These are phyloP conservation scores for Penicillium janthinellum DNA, from an alignment of 2,329 filamentous ascomycete species.

Conservation along the genomic window DNA sequence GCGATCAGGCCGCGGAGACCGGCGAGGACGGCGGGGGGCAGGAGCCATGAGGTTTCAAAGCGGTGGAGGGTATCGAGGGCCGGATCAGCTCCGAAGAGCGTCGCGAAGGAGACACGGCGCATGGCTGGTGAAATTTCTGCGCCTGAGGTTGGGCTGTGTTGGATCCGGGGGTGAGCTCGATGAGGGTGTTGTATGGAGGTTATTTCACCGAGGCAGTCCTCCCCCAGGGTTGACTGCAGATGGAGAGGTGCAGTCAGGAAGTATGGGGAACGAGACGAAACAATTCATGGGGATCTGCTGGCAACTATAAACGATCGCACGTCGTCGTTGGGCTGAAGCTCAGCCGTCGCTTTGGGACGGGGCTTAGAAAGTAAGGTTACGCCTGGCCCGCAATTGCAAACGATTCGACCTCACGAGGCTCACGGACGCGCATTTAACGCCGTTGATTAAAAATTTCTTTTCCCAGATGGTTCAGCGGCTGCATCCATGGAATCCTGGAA, in stretches of 20 bases:
- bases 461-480: no score
- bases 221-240: background rate
- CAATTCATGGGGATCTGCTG: background rate
- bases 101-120: constrained; percentile 19
- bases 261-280: background rate
- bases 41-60: constrained; percentile 79
- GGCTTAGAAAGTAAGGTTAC: background rate
- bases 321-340: background rate
- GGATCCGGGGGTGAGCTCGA: background rate
- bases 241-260: background rate
- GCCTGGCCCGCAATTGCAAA: background rate
- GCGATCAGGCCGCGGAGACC: constrained; percentile 51
- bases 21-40: constrained; percentile 67
- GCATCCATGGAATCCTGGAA: no score
- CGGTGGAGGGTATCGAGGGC: constrained; percentile 56
- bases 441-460: background rate
- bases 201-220: background rate
- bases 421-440: no score
- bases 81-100: constrained; percentile 39
- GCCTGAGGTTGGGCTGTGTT: background rate
- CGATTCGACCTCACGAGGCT: background rate
- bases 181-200: background rate
- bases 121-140: constrained; percentile 14
- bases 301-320: background rate
- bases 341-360: background rate